These are phyloP conservation scores for Geotrichum histeridarum DNA, from an alignment of 1,139 yeast species.

Conservation along the genomic window DNA sequence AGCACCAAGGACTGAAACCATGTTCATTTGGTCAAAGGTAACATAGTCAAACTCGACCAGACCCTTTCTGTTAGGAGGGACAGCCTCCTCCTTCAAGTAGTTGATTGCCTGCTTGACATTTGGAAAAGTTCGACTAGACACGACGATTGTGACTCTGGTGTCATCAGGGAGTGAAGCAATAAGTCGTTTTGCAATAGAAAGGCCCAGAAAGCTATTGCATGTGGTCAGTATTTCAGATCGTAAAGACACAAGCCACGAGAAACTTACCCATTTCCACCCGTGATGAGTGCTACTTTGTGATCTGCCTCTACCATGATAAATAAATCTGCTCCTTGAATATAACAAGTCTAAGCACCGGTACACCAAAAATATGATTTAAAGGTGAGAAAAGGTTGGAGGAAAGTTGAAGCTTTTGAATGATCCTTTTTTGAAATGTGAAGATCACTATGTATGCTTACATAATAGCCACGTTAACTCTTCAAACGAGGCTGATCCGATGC, in stretches of 20 bases:
- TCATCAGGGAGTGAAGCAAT: slow-evolving; percentile 53
- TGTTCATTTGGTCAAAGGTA: slow-evolving; percentile 80
- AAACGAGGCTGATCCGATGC: no score
- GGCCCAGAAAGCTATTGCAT: slow-evolving; percentile 49
- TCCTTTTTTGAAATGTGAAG: no score
- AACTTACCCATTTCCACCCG: slow-evolving; percentile 55
- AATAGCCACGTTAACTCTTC: no score
- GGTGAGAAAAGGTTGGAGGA: no score
- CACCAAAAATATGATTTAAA: no score
- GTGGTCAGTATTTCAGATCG: slow-evolving; percentile 7
- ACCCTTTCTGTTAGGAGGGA: slow-evolving; percentile 39
- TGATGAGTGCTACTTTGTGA: slow-evolving; percentile 48
- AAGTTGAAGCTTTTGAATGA: no score
- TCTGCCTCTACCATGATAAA: slow-evolving; percentile 6
- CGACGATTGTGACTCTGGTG: slow-evolving; percentile 64
- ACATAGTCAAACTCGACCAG: slow-evolving; percentile 79
- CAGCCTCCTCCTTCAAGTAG: slow-evolving; percentile 50
- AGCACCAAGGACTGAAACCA: slow-evolving; percentile 79
- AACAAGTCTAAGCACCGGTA: no score
- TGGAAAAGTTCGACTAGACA: slow-evolving; percentile 84
- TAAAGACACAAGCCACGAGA: no score
- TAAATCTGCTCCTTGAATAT: not conserved
- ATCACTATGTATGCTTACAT: no score
- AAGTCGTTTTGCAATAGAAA: slow-evolving; percentile 75
- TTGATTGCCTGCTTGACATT: slow-evolving; percentile 73